Percentiles rank a stretch among this genome's conserved stretches.
Conservation (phyloP, 208 protist genomes). For the Giardia duodenalis region DNA sequence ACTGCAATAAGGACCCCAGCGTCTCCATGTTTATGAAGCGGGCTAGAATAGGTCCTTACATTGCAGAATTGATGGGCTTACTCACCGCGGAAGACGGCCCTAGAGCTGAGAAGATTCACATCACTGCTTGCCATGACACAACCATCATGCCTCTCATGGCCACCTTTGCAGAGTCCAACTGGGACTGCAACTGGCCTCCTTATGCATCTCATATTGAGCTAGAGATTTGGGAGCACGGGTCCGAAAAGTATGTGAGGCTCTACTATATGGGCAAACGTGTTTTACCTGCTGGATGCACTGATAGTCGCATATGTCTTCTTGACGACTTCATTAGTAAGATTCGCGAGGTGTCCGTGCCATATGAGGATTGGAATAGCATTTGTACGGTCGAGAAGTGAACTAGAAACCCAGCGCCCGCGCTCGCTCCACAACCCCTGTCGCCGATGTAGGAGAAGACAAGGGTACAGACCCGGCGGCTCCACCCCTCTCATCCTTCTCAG, state of each 20-base stretch:
- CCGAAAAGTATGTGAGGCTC: neutral
- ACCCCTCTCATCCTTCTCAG: too few relatives aligned
- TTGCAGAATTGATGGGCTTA: neutral
- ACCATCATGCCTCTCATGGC: slow-evolving; percentile 14
- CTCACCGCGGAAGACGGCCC: too few relatives aligned
- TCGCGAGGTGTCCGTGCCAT: neutral
- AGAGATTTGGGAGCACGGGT: neutral
- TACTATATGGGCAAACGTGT: neutral
- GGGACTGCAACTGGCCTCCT: neutral
- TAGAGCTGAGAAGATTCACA: neutral
- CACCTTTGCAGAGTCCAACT: neutral
- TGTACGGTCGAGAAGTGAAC: too few relatives aligned
- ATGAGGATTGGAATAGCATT: neutral
- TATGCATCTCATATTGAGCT: neutral
- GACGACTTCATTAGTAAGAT: neutral
- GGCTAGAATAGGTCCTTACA: neutral
- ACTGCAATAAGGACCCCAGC: neutral
- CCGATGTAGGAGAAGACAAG: too few relatives aligned
- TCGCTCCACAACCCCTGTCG: too few relatives aligned
- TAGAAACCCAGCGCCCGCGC: too few relatives aligned
- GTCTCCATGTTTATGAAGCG: neutral
- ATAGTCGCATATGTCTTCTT: neutral
- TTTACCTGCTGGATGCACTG: neutral
- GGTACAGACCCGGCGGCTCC: too few relatives aligned
- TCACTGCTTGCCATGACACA: neutral